These are phyloP conservation scores for Draba incana DNA, from an alignment of 345 rosid species.

Conservation along the genomic window DNA sequence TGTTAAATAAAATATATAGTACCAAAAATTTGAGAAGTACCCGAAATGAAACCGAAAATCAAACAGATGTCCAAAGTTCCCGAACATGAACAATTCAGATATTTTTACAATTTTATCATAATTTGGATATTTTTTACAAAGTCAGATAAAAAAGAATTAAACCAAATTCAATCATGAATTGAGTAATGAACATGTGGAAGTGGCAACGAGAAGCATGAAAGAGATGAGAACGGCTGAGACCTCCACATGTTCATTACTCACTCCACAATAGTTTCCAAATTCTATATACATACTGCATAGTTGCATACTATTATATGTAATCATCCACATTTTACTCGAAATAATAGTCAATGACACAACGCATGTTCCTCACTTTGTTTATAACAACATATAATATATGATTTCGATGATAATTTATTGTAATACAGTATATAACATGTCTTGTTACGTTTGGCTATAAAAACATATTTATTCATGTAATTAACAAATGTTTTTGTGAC, in stretches of 20 bases:
- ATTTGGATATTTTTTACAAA: no score
- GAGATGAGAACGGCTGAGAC: constrained; percentile 17
- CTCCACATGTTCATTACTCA: constrained; percentile 8
- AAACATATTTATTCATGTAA: background rate
- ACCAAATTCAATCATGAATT: background rate
- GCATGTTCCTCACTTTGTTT: background rate
- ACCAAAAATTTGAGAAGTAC: no score
- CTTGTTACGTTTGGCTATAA: background rate
- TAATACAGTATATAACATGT: background rate
- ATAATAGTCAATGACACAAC: background rate
- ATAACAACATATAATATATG: background rate
- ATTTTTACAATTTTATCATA: no score
- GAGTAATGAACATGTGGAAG: constrained; percentile 18
- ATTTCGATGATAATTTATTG: background rate
- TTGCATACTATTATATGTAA: no score
- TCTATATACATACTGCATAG: background rate
- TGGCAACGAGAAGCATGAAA: constrained; percentile 6
- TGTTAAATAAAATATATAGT: no score
- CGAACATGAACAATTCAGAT: no score
- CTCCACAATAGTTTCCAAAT: background rate
- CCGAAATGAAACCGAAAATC: no score
- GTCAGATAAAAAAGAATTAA: background rate
- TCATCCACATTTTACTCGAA: background rate
- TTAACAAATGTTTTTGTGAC: no score
- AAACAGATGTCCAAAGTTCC: no score